Conservation (phyloP, 2,329 filamentous ascomycete species). For the Pseudogymnoascus sp. region DNA sequence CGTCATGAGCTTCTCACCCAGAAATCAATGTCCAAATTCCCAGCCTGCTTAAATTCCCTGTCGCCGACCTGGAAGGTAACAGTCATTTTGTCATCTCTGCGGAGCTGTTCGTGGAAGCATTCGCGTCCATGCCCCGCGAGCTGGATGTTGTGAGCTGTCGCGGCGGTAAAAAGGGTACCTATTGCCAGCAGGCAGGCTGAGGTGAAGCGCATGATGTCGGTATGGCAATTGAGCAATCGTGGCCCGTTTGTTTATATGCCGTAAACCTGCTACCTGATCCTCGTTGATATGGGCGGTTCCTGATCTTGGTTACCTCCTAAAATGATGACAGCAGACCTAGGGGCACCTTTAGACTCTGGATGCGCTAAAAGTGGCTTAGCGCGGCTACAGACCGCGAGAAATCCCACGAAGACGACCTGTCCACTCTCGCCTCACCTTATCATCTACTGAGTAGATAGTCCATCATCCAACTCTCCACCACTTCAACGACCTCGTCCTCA, state of each 20-base stretch:
- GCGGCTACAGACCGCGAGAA: conserved; percentile 11
- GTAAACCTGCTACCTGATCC: conserved; percentile 8
- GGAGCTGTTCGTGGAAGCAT: conserved; percentile 93
- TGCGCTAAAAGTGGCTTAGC: conserved; percentile 12
- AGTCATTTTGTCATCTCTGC: conserved; percentile 95
- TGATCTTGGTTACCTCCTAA: conserved; percentile 8
- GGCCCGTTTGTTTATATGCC: not conserved
- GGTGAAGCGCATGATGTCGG: conserved; percentile 29
- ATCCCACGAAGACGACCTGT: conserved; percentile 14
- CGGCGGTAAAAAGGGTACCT: conserved; percentile 42
- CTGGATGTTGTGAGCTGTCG: conserved; percentile 88
- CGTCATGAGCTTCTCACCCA: conserved; percentile 59
- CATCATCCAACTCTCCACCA: conserved; percentile 12
- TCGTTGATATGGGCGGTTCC: conserved; percentile 11
- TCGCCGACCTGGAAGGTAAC: conserved; percentile 98
- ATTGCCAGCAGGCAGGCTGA: conserved; percentile 26
- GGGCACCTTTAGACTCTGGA: conserved; percentile 11
- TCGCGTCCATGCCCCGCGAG: conserved; percentile 88
- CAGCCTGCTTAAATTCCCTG: conserved; percentile 87
- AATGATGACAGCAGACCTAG: conserved; percentile 12
- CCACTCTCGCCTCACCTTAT: conserved; percentile 14
- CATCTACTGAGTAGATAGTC: conserved; percentile 11
- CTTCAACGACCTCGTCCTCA: conserved; percentile 12
- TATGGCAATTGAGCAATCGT: conserved; percentile 13
- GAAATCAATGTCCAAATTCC: conserved; percentile 95